These are phyloP conservation scores for Monocercomonoides exilis DNA, from an alignment of 78 protist species.

Conservation along the genomic window DNA sequence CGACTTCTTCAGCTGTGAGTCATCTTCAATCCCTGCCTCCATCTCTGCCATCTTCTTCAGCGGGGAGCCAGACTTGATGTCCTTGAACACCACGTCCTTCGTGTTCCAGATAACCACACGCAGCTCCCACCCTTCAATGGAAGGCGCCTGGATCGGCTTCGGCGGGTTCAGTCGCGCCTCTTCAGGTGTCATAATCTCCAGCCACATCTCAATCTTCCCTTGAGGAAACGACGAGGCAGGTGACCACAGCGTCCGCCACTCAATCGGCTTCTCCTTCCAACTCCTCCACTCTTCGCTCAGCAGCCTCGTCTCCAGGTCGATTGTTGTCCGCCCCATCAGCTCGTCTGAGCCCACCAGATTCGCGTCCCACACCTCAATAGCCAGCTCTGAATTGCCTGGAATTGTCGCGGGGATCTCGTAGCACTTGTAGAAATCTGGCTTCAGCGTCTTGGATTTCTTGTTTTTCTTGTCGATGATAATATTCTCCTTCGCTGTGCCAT, in stretches of 20 bases:
- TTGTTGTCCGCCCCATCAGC: slow-evolving; percentile 15
- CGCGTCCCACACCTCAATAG: slow-evolving; percentile 3
- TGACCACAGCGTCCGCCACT: slow-evolving; percentile 22
- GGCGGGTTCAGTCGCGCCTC: slow-evolving; percentile 18
- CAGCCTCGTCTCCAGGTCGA: slow-evolving; percentile 21
- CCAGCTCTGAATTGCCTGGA: slow-evolving; percentile 22
- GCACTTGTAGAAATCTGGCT: slow-evolving; percentile 20
- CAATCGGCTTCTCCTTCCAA: slow-evolving; percentile 15
- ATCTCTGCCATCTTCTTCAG: not conserved
- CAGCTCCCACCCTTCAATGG: slow-evolving; percentile 16
- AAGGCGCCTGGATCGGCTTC: slow-evolving; percentile 16
- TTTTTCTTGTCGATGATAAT: not conserved
- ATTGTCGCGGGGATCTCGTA: slow-evolving; percentile 17
- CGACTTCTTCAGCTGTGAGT: not conserved
- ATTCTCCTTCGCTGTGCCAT: not conserved
- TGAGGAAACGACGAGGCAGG: slow-evolving; percentile 21
- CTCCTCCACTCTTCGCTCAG: not conserved
- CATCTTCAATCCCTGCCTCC: not conserved
- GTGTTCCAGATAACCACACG: slow-evolving; percentile 16
- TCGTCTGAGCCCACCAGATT: slow-evolving; percentile 2
- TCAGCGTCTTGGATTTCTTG: slow-evolving; percentile 1
- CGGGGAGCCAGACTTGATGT: not conserved
- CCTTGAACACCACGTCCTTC: slow-evolving; percentile 22
- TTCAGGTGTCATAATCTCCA: slow-evolving; percentile 29
- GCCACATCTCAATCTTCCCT: slow-evolving; percentile 33